A percentile compares a stretch with the other conserved stretches of the same genome.
phyloP scores from a whole-genome alignment of 1,284 basidiomycete genomes.

The Puccinia novopanici region DNA sequence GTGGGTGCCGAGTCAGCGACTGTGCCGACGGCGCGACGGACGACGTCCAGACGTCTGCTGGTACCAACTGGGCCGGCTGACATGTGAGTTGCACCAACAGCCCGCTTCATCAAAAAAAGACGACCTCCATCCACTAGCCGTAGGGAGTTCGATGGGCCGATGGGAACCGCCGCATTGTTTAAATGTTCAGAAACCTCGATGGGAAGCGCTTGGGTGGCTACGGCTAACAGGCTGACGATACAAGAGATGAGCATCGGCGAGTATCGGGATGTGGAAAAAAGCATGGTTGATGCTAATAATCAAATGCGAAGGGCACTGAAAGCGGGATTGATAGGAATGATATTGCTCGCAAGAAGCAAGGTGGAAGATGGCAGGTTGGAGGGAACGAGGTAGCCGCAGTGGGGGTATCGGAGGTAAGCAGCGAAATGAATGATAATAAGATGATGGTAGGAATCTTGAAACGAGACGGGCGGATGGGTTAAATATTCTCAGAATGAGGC shows the following conservation, averaged over 20 bases:
- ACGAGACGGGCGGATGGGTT: background rate
- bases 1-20: background rate
- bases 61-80: background rate
- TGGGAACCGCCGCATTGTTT: background rate
- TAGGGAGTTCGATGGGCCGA: background rate
- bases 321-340: background rate
- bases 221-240: constrained; percentile 1
- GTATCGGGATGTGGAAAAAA: background rate
- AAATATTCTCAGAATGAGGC: constrained; percentile 1
- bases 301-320: background rate
- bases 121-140: background rate
- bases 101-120: background rate
- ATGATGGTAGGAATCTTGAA: background rate
- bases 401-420: background rate
- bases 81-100: background rate
- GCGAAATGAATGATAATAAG: constrained; percentile 19
- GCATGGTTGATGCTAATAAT: background rate
- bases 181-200: background rate
- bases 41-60: background rate
- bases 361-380: background rate
- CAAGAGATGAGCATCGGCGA: background rate
- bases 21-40: constrained; percentile 7
- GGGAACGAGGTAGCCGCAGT: background rate
- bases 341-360: constrained; percentile 1
- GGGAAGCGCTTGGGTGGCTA: background rate